phyloP scores from a whole-genome alignment of 768 basidiomycete species.

The Leccinum boreale region DNA sequence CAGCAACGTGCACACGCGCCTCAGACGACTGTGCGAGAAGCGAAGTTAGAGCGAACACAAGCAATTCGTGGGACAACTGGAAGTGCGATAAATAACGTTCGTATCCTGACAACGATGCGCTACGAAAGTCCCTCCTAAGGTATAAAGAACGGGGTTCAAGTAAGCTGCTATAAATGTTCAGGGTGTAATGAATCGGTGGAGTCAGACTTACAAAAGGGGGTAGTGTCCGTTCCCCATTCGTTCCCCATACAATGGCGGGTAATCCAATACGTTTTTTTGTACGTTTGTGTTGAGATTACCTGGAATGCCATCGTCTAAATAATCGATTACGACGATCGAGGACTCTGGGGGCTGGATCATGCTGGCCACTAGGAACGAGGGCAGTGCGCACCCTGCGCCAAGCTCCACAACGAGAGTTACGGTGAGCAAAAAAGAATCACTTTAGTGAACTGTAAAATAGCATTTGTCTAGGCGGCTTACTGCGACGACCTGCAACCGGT shows the following conservation, averaged over 20 bases:
- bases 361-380: conserved; percentile 57
- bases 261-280: conserved; percentile 40
- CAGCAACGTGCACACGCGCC: conserved; percentile 55
- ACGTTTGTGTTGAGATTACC: conserved; percentile 56
- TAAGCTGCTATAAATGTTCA: background rate
- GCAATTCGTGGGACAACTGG: conserved; percentile 52
- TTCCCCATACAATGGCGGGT: conserved; percentile 45
- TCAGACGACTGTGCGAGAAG: conserved; percentile 43
- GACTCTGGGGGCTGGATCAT: conserved; percentile 39
- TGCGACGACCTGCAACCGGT: conserved; percentile 37
- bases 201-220: conserved; percentile 44
- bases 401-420: conserved; percentile 58
- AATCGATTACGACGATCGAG: conserved; percentile 62
- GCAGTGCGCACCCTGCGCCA: conserved; percentile 65
- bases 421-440: background rate
- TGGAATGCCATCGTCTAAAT: conserved; percentile 61
- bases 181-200: background rate
- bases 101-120: conserved; percentile 33
- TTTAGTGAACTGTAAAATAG: background rate
- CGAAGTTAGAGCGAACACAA: conserved; percentile 47
- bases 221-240: conserved; percentile 60
- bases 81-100: conserved; percentile 70
- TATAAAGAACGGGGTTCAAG: background rate
- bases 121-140: conserved; percentile 13
- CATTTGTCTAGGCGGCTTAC: conserved; percentile 27